Evolutionary conservation across 306 rosid species (phyloP), one percentile per base, ranked within the genome.

Genomic region (Cyamopsis tetragonoloba): DNA sequence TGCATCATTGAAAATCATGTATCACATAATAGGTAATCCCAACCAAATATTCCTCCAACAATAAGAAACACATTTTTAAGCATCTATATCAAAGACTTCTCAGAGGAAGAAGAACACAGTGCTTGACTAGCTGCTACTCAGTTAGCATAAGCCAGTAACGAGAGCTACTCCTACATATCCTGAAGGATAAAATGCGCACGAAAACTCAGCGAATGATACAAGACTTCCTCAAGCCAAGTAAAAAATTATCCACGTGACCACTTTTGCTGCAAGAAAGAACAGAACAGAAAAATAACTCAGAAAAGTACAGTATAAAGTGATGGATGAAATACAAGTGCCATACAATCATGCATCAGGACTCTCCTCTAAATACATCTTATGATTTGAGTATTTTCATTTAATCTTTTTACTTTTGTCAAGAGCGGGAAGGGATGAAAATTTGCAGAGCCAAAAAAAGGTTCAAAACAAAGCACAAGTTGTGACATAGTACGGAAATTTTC

Each of bases 141-240:
- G 32, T 44, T 42, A 65, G 73, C 62, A 65, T 61, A 41, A 38
- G 49, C 58, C 32, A n/a, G 78, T 44, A 59, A 37, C 24, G 32
- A 75, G 51, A 62, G 70, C 55, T 55, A 59, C 76, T 71, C 72
- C 73, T 61, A 48, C 24, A 66, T 49, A 64, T 46, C 79, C 79
- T 62, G 79, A 67, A 77, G 64, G 72, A 76, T 66, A 66, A 46
- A 64, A 67, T 22, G 65, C 1, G 55, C 58, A 28, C 20, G 61
- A 66, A 76, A 53, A 42, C 71, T 71, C 70, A 71, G 76, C 59
- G 62, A 60, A 10, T 17, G 48, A 43, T 65, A 54, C 60, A 31
- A 56, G 42, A 58, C 28, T 48, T 59, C 65, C 55, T 22, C 43
- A 18, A 62, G 70, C 34, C 55, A 72, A 50, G 51, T 14, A 64